These are phyloP conservation scores for Globisporangium solare DNA, from an alignment of 352 stramenopile species.

Conservation along the genomic window DNA sequence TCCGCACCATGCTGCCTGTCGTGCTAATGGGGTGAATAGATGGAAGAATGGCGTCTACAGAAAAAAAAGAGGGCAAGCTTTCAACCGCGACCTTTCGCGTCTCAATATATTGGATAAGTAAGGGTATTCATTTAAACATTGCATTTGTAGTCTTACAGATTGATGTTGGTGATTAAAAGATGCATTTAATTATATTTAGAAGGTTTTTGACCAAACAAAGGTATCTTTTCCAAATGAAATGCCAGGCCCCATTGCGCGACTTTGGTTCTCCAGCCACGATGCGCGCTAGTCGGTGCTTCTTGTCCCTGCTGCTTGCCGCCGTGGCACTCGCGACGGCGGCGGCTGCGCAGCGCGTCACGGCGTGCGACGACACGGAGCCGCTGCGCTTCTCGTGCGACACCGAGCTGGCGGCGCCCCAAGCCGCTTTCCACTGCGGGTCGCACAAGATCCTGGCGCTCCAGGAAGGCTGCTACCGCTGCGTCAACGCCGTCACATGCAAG, in stretches of 20 bases:
- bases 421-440: conserved; percentile 18
- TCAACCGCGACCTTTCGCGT: background rate
- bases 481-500: conserved; percentile 29
- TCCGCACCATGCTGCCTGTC: no score
- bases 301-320: background rate
- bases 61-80: no score
- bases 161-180: no score
- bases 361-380: conserved; percentile 32
- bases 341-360: conserved; percentile 11
- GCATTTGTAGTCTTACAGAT: no score
- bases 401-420: conserved; percentile 7
- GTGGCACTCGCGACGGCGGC: background rate
- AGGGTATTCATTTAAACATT: no score
- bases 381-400: conserved; percentile 7
- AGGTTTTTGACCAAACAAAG: no score
- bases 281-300: background rate
- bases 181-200: no score
- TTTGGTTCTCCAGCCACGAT: background rate
- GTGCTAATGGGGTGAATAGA: no score
- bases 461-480: conserved; percentile 46
- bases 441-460: conserved; percentile 34
- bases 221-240: no score
- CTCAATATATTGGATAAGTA: background rate
- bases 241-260: no score
- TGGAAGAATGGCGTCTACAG: no score